A percentile compares a stretch with the other conserved stretches of the same genome.
Evolutionary conservation across 1,284 basidiomycete species (phyloP).

Genomic region (Flammula alnicola): DNA sequence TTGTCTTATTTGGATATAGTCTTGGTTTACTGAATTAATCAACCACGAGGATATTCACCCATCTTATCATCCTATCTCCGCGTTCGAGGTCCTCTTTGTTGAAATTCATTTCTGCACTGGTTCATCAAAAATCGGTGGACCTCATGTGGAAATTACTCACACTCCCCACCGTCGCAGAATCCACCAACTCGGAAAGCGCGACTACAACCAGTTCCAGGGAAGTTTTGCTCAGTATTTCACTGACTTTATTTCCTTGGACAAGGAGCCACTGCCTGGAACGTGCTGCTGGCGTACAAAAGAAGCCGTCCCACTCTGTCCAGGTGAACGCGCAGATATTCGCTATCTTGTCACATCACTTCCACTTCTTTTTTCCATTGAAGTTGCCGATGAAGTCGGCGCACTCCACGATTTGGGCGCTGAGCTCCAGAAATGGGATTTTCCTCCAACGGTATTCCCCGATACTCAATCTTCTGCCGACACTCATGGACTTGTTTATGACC

Average conservation of each 20-base stretch:
- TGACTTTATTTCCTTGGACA: not conserved
- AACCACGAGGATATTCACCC: too few species aligned
- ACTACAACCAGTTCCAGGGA: not conserved
- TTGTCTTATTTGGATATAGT: too few species aligned
- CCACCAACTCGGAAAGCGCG: not conserved
- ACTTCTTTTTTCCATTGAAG: not conserved
- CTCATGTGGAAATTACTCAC: not conserved
- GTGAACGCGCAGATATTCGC: not conserved
- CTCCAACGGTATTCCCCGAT: not conserved
- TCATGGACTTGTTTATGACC: constrained; percentile 23
- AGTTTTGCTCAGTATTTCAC: not conserved
- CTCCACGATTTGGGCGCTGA: too few species aligned
- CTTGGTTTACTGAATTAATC: too few species aligned
- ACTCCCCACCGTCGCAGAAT: not conserved
- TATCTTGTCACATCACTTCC: not conserved
- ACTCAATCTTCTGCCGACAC: too few species aligned
- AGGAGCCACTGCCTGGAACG: not conserved
- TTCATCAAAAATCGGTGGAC: not conserved
- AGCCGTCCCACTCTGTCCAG: not conserved
- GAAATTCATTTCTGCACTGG: not conserved
- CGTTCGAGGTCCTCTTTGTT: not conserved
- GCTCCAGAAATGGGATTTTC: not conserved
- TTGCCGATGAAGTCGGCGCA: too few species aligned
- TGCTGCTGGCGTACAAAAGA: constrained; percentile 1
- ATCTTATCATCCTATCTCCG: too few species aligned